phyloP scores from a whole-genome alignment of 1,284 basidiomycete genomes.

The Moniliella sp. region DNA sequence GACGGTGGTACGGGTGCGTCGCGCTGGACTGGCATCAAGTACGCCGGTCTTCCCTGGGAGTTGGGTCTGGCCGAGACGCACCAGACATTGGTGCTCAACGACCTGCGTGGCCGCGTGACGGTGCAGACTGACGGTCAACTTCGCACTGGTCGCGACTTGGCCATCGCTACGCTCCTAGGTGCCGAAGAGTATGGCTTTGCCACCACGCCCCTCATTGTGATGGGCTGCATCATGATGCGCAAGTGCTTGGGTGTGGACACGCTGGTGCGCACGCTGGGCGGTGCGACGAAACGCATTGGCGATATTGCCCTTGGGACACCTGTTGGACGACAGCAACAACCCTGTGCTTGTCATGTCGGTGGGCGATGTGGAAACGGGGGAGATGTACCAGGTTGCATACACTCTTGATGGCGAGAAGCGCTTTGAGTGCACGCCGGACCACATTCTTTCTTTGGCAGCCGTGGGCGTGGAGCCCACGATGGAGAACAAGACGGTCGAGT shows the following conservation, averaged over 20 bases:
- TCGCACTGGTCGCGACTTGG: constrained; percentile 20
- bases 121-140: constrained; percentile 28
- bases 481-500: too few species aligned
- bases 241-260: constrained; percentile 3
- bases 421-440: too few species aligned
- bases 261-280: not conserved
- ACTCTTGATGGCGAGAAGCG: too few species aligned
- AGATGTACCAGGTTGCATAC: not conserved
- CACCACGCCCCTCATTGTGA: constrained; percentile 24
- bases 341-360: not conserved
- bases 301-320: too few species aligned
- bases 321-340: too few species aligned
- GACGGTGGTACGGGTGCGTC: constrained; percentile 30
- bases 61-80: constrained; percentile 28
- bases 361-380: not conserved
- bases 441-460: too few species aligned
- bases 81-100: constrained; percentile 28
- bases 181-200: constrained; percentile 27
- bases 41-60: constrained; percentile 30
- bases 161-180: constrained; percentile 24
- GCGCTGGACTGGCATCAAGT: constrained; percentile 28
- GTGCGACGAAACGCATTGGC: too few species aligned
- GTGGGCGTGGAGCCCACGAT: too few species aligned
- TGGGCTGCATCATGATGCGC: constrained; percentile 25
- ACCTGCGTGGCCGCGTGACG: constrained; percentile 23